Percentiles rank a stretch among this genome's conserved stretches.
These are phyloP conservation scores for Rhodosporidiobolus odoratus DNA, from an alignment of 768 basidiomycete species.

Conservation along the genomic window DNA sequence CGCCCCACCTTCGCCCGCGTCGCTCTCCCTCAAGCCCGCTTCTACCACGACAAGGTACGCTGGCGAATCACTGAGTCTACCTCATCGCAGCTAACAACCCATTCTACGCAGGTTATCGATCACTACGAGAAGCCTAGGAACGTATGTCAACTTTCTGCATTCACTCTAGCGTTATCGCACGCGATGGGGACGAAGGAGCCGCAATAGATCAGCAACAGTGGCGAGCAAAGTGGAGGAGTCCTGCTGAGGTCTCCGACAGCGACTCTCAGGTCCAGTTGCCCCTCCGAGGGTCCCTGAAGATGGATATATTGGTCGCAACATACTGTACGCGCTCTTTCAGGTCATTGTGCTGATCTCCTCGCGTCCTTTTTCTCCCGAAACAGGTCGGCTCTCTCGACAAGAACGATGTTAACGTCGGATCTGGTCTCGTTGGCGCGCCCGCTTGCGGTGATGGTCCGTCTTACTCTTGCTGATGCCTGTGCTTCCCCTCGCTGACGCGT, in stretches of 20 bases:
- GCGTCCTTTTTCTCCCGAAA: slow-evolving; percentile 24
- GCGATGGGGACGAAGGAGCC: neutral
- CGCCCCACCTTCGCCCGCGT: slow-evolving; percentile 5
- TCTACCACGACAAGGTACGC: slow-evolving; percentile 38
- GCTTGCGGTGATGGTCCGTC: slow-evolving; percentile 44
- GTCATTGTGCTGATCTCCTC: slow-evolving; percentile 47
- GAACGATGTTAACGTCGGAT: slow-evolving; percentile 83
- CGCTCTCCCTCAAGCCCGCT: slow-evolving; percentile 24
- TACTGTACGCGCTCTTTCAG: neutral
- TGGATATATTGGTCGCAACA: no score
- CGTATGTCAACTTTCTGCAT: slow-evolving; percentile 54
- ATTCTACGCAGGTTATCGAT: slow-evolving; percentile 67
- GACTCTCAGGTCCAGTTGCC: slow-evolving; percentile 16
- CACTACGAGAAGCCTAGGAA: slow-evolving; percentile 98
- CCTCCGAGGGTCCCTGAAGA: neutral
- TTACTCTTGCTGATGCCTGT: no score
- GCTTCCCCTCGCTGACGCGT: slow-evolving; percentile 2
- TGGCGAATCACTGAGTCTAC: neutral
- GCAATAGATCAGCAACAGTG: no score
- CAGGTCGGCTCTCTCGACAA: slow-evolving; percentile 97
- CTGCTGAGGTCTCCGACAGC: neutral
- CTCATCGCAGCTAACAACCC: slow-evolving; percentile 6
- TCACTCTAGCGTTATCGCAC: neutral
- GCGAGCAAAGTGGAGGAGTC: neutral
- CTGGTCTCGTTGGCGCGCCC: slow-evolving; percentile 77